These are phyloP conservation scores for Alternaria gaisen DNA, from an alignment of 2,329 filamentous ascomycete species.

Conservation along the genomic window DNA sequence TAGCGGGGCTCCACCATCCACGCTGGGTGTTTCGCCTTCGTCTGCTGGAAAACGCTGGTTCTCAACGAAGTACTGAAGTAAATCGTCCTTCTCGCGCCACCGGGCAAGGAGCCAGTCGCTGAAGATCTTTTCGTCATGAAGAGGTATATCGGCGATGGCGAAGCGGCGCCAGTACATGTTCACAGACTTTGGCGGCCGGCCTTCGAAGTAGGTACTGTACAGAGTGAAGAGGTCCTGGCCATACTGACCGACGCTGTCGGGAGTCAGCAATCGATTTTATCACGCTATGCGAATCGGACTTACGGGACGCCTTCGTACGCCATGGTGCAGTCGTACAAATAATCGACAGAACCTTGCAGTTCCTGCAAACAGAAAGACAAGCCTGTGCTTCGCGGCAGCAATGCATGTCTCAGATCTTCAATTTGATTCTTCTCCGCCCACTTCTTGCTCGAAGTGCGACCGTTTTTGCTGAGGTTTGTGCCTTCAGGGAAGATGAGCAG, in stretches of 20 bases:
- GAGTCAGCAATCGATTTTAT: not conserved
- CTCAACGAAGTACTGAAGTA: conserved; percentile 78
- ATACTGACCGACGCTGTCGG: conserved; percentile 63
- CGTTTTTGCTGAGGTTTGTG: conserved; percentile 81
- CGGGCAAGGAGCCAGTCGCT: conserved; percentile 81
- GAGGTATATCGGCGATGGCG: conserved; percentile 78
- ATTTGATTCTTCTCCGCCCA: conserved; percentile 80
- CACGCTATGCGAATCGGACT: conserved; percentile 54
- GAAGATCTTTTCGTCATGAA: conserved; percentile 76
- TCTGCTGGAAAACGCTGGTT: conserved; percentile 86
- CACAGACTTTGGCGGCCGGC: conserved; percentile 88
- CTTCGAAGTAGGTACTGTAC: conserved; percentile 85
- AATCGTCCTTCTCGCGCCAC: conserved; percentile 90
- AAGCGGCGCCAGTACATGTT: conserved; percentile 98
- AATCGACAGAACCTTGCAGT: conserved; percentile 77
- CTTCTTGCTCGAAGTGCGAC: conserved; percentile 70
- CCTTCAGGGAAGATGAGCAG: conserved; percentile 87
- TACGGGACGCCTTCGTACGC: conserved; percentile 94
- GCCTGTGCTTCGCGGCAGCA: conserved; percentile 83
- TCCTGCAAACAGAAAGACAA: conserved; percentile 82
- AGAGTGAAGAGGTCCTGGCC: conserved; percentile 90
- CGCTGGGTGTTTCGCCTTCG: conserved; percentile 28
- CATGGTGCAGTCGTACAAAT: conserved; percentile 91
- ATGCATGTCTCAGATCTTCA: conserved; percentile 72
- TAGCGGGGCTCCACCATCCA: conserved; percentile 27